Base-by-base conservation (phyloP, 176 grass and related monocot species). In the Oryza glaberrima region DNA sequence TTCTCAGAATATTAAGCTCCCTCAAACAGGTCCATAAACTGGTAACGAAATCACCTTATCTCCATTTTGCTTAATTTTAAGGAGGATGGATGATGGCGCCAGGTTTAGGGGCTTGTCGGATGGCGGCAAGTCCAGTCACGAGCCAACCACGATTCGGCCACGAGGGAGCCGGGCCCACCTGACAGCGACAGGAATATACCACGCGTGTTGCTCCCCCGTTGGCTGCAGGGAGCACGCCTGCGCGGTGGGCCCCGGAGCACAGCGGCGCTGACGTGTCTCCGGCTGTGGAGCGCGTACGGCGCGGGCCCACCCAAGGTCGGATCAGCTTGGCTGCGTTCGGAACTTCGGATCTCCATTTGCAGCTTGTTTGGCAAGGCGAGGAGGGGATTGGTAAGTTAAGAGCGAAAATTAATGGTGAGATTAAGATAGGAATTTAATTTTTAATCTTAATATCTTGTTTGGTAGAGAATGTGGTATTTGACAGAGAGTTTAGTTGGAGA, bases 151-250 rank as follows among this genome's bases (percentile, higher is more conserved):
- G 7, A 19, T 23, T 20, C 70, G 4, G 38, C 1, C 58, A 1
- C 11, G 30, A 44, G 41, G n/a, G 11, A 12, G 11, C 1, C 17
- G 40, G 23, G 6, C 45, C 45, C 44, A 51, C 72, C 4, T 23
- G 67, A 71, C 48, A 54, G 64, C 32, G 73, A 84, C 47, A 9
- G 32, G 0, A 38, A 32, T 23, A 38, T 20, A 65, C 64, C 20
- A n/a, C 45, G 32, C 46, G 64, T 84, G 73, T 77, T 84, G 82
- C 64, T 56, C 16, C 22, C 0, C 65, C 46, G 20, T 56, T 84
- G 82, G 82, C 63, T 28, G 52, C 52, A 19, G 15, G 16, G 52
- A 16, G 16, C 16, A 56, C 52, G 52, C 52, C 52, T 19, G 52
- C 1, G 52, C 4, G 5, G 52, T 56, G 52, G 52, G 52, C 16